Evolutionary conservation across 345 rosid genomes (phyloP).

Genomic region (Pelargonium nanum): DNA sequence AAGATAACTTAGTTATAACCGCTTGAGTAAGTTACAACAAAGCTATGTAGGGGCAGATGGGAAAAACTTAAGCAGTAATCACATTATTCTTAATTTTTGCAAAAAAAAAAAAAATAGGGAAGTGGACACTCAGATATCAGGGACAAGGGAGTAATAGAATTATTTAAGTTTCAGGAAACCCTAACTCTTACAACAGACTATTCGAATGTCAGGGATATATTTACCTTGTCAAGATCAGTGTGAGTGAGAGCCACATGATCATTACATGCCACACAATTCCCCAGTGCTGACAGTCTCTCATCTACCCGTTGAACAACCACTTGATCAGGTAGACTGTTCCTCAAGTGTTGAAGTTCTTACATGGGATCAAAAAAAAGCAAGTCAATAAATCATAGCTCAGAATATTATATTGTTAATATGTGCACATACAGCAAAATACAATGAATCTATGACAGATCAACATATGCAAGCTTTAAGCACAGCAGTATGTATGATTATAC

Average conservation of each 20-base stretch:
- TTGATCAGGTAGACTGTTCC: constrained; percentile 84
- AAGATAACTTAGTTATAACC: too few relatives aligned
- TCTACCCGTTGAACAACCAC: constrained; percentile 91
- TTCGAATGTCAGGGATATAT: neutral
- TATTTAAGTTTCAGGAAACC: too few relatives aligned
- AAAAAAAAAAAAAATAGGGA: too few relatives aligned
- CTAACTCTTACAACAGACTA: neutral
- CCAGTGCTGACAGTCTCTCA: constrained; percentile 85
- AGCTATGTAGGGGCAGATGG: too few relatives aligned
- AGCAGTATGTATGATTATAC: neutral
- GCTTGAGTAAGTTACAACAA: too few relatives aligned
- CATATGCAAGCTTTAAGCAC: neutral
- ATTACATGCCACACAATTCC: constrained; percentile 92
- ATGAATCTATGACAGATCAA: neutral
- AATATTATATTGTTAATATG: neutral
- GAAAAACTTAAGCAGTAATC: too few relatives aligned
- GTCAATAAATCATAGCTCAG: neutral
- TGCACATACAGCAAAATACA: neutral
- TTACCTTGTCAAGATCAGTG: constrained; percentile 76
- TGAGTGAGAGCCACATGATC: constrained; percentile 94
- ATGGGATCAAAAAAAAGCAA: constrained; percentile 1
- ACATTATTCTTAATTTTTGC: too few relatives aligned
- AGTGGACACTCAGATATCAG: too few relatives aligned
- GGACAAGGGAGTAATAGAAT: too few relatives aligned
- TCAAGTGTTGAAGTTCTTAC: constrained; percentile 86